A percentile compares a stretch with the other conserved stretches of the same genome.
Evolutionary conservation across 768 basidiomycete genomes (phyloP).

Genomic region (Lactarius indigo): DNA sequence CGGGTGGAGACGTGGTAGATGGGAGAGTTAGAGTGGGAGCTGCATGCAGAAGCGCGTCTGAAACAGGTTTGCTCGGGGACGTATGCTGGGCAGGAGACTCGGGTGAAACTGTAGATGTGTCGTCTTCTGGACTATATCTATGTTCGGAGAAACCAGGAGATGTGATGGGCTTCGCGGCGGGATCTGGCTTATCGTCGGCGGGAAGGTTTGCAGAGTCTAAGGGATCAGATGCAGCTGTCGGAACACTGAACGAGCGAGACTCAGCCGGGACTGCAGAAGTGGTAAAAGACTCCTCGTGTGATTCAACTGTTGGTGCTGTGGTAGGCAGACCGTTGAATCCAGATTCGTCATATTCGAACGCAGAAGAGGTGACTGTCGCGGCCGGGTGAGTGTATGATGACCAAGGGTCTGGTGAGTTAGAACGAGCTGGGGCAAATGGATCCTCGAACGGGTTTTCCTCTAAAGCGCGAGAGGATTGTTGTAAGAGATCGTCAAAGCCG

Average conservation of each 20-base stretch:
- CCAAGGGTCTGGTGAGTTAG: slow-evolving; percentile 32
- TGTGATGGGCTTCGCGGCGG: slow-evolving; percentile 18
- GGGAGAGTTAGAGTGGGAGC: slow-evolving; percentile 31
- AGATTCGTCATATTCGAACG: slow-evolving; percentile 21
- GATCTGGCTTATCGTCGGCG: slow-evolving; percentile 22
- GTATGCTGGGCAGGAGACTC: slow-evolving; percentile 29
- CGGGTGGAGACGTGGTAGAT: slow-evolving; percentile 13
- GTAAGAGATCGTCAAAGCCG: slow-evolving; percentile 31
- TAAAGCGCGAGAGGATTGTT: slow-evolving; percentile 25
- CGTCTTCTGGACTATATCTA: slow-evolving; percentile 43
- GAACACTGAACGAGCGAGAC: not conserved
- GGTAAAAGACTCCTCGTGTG: not conserved
- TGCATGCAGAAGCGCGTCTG: not conserved
- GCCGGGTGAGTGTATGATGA: slow-evolving; percentile 17
- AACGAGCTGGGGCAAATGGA: slow-evolving; percentile 29
- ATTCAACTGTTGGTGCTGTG: slow-evolving; percentile 7
- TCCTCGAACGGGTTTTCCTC: slow-evolving; percentile 32
- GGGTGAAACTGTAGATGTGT: slow-evolving; percentile 10
- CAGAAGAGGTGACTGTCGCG: not conserved
- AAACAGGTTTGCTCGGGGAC: slow-evolving; percentile 22
- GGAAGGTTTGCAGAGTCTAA: slow-evolving; percentile 39
- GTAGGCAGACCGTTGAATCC: slow-evolving; percentile 13
- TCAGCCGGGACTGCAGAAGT: not conserved
- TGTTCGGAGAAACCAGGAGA: slow-evolving; percentile 45
- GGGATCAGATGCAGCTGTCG: slow-evolving; percentile 33